Evolutionary conservation across 495 filamentous ascomycete species (phyloP).

Genomic region (Talaromyces borbonicus): DNA sequence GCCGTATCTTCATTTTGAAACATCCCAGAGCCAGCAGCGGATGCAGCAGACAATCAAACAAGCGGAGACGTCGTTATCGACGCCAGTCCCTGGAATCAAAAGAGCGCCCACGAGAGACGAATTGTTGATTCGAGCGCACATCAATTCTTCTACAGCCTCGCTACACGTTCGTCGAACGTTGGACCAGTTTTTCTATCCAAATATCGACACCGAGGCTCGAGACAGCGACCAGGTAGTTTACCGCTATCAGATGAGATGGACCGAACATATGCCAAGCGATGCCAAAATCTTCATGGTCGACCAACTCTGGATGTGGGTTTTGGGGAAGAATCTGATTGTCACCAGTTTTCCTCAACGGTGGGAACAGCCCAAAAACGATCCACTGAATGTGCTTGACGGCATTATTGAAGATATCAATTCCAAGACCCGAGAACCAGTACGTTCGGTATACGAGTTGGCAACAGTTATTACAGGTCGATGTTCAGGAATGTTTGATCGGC

Average conservation of each 20-base stretch:
- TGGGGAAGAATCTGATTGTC: conserved; percentile 55
- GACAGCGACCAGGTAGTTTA: conserved; percentile 65
- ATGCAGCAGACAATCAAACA: conserved; percentile 52
- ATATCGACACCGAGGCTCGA: conserved; percentile 55
- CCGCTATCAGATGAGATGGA: conserved; percentile 39
- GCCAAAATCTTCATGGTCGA: conserved; percentile 69
- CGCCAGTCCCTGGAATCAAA: conserved; percentile 19
- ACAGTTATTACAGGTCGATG: conserved; percentile 56
- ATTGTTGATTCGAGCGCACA: conserved; percentile 54
- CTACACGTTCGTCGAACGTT: conserved; percentile 60
- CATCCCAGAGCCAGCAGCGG: conserved; percentile 40
- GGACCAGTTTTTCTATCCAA: conserved; percentile 64
- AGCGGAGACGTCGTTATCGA: conserved; percentile 25
- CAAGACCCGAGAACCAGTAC: conserved; percentile 54
- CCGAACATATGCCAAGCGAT: conserved; percentile 27
- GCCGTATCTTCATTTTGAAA: conserved; percentile 64
- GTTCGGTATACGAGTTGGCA: conserved; percentile 54
- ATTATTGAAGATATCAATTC: conserved; percentile 62
- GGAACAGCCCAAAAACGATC: conserved; percentile 60
- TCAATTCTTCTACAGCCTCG: conserved; percentile 41
- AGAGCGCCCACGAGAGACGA: conserved; percentile 41
- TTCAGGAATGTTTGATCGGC: conserved; percentile 55
- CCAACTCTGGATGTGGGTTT: conserved; percentile 63
- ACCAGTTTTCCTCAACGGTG: conserved; percentile 61
- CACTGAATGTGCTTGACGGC: conserved; percentile 52